These are phyloP conservation scores for Fusarium mangiferae DNA, from an alignment of 2,329 filamentous ascomycete species.

Conservation along the genomic window DNA sequence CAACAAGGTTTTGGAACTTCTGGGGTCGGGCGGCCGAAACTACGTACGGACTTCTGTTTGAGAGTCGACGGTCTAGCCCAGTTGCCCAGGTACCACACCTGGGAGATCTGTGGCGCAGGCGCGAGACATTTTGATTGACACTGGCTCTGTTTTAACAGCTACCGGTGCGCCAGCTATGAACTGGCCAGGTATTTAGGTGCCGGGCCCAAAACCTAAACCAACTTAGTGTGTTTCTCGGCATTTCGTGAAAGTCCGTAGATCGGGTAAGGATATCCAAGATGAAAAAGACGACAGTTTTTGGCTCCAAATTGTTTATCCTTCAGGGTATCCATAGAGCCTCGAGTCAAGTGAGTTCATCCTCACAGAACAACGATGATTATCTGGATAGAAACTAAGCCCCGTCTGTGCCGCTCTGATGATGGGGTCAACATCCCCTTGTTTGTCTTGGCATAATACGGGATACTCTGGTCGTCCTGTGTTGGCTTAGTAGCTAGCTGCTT, in stretches of 20 bases:
- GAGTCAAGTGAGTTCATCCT: conserved; percentile 7
- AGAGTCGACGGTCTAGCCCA: conserved; percentile 2
- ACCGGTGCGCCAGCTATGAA: neutral
- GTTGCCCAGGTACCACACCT: conserved; percentile 8
- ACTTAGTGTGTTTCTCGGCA: conserved; percentile 29
- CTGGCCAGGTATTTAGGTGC: conserved; percentile 14
- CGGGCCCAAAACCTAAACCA: conserved; percentile 16
- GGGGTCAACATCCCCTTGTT: conserved; percentile 10
- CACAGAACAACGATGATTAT: neutral
- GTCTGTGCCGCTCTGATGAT: conserved; percentile 23
- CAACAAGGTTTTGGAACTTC: conserved; percentile 2
- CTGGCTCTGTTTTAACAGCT: conserved; percentile 15
- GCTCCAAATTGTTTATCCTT: neutral
- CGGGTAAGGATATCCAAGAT: conserved; percentile 30
- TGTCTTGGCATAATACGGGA: conserved; percentile 18
- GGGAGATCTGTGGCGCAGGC: conserved; percentile 33
- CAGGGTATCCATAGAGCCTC: neutral
- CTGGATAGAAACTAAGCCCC: conserved; percentile 3
- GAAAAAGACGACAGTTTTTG: neutral
- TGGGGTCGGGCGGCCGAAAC: conserved; percentile 28
- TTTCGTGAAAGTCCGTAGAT: conserved; percentile 20
- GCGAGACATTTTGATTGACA: conserved; percentile 7
- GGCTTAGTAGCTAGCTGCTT: conserved; percentile 13
- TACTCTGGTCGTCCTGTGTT: conserved; percentile 15
- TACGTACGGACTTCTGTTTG: neutral